Evolutionary conservation across 1,284 basidiomycete species (phyloP).

Genomic region (Puccinia novopanici): DNA sequence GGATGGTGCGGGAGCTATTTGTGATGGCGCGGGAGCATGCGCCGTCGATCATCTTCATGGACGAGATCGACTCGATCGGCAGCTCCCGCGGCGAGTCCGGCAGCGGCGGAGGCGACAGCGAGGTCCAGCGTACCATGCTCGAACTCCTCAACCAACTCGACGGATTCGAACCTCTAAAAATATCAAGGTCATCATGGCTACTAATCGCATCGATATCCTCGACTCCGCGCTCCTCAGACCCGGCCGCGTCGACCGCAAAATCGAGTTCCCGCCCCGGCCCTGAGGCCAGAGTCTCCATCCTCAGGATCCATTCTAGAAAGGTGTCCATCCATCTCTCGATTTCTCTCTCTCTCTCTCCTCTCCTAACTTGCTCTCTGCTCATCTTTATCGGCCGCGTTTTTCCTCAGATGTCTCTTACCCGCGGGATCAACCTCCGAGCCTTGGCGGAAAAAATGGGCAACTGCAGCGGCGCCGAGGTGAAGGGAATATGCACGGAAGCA

Average conservation of each 20-base stretch:
- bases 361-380: neutral
- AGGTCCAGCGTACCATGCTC: conserved; percentile 97
- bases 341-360: neutral
- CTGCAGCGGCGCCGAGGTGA: conserved; percentile 94
- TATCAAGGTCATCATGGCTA: conserved; percentile 99
- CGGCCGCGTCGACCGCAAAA: conserved; percentile 96
- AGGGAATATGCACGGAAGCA: conserved; percentile 97
- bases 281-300: conserved; percentile 92
- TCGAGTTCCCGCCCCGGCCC: conserved; percentile 99
- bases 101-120: conserved; percentile 79
- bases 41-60: conserved; percentile 99
- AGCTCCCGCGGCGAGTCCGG: conserved; percentile 86
- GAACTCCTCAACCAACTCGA: conserved; percentile 95
- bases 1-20: conserved; percentile 96
- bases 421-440: conserved; percentile 91
- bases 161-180: conserved; percentile 96
- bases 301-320: conserved; percentile 95
- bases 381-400: neutral
- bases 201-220: conserved; percentile 96
- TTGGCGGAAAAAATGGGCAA: conserved; percentile 96
- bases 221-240: conserved; percentile 92
- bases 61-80: conserved; percentile 98
- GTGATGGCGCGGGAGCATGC: conserved; percentile 98
- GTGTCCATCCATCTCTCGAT: conserved; percentile 64
- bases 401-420: conserved; percentile 87